Conservation (phyloP, 441 rosid species). For the Brassica hybrid region DNA sequence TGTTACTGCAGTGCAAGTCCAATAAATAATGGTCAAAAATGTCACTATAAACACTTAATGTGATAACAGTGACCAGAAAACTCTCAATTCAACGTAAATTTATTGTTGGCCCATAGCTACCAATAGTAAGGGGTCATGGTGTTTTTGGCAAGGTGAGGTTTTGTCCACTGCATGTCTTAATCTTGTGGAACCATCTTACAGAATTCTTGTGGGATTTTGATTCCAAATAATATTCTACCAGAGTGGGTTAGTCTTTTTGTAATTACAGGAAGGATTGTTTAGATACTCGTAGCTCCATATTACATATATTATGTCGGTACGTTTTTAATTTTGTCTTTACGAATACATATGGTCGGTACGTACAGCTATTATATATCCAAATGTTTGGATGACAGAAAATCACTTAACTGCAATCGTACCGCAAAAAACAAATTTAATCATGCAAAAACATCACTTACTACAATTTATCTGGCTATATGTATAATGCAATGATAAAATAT, state of each 20-base stretch:
- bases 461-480: too few relatives aligned
- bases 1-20: background rate
- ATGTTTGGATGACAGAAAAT: background rate
- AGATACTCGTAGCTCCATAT: background rate
- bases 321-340: too few relatives aligned
- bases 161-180: conserved; percentile 18
- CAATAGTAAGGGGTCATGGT: conserved; percentile 18
- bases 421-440: too few relatives aligned
- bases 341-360: too few relatives aligned
- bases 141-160: conserved; percentile 24
- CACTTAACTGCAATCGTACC: too few relatives aligned
- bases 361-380: conserved; percentile 2
- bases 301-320: conserved; percentile 33
- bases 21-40: conserved; percentile 5
- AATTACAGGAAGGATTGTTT: background rate
- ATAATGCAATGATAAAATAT: too few relatives aligned
- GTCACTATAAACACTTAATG: conserved; percentile 22
- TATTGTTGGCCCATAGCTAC: background rate
- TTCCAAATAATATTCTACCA: conserved; percentile 3
- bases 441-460: background rate
- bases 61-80: conserved; percentile 29
- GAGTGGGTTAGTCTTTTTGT: background rate
- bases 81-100: conserved; percentile 24
- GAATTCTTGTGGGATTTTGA: conserved; percentile 5
- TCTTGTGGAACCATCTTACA: conserved; percentile 17